phyloP scores from a whole-genome alignment of 73 alveolate genomes.

The Blepharisma stoltei region DNA sequence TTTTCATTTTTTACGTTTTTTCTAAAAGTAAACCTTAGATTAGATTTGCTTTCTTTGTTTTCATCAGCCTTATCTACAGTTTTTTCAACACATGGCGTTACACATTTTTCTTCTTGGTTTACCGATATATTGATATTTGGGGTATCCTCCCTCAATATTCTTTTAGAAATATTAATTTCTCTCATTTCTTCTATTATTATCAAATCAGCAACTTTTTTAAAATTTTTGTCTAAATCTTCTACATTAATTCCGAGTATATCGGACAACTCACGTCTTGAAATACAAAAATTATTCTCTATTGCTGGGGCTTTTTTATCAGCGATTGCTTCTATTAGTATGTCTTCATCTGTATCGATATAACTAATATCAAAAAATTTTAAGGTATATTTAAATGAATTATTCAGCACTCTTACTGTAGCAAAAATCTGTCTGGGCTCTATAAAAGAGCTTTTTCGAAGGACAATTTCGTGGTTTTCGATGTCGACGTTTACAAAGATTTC shows the following conservation, averaged over 20 bases:
- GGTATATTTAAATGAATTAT: neutral
- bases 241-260: neutral
- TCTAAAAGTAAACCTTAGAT: too few species aligned
- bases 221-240: neutral
- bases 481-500: neutral
- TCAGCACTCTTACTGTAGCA: neutral
- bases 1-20: too few species aligned
- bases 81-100: too few species aligned
- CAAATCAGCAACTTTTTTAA: neutral
- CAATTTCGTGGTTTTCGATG: slow-evolving; percentile 10
- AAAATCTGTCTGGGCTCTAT: neutral
- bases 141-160: neutral
- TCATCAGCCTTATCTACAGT: too few species aligned
- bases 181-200: slow-evolving; percentile 2
- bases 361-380: neutral
- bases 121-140: slow-evolving; percentile 1
- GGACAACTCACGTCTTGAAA: neutral
- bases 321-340: neutral
- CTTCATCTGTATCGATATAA: neutral
- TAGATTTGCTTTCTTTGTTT: too few species aligned
- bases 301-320: slow-evolving; percentile 18
- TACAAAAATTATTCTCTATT: neutral
- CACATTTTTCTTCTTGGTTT: too few species aligned
- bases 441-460: neutral
- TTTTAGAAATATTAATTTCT: neutral